Evolutionary conservation across 2,329 filamentous ascomycete genomes (phyloP).

Genomic region (Curvularia hawaiiensis): DNA sequence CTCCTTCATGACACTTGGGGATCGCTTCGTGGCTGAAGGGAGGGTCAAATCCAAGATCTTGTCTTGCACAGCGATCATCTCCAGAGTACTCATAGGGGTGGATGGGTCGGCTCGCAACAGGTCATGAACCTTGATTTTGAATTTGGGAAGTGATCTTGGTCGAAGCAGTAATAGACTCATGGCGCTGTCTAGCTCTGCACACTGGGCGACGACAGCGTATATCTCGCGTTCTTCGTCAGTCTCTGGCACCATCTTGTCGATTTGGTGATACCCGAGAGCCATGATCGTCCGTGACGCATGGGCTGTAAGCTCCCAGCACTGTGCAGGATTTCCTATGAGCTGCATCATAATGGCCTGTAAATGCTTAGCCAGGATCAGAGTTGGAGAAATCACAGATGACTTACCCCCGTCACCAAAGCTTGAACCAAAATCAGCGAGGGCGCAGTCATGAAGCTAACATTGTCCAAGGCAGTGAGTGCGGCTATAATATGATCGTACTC

Average conservation of each 20-base stretch:
- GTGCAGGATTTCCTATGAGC: conserved; percentile 40
- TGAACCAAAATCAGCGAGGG: conserved; percentile 39
- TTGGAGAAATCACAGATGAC: conserved; percentile 5
- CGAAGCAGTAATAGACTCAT: conserved; percentile 40
- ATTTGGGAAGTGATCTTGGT: conserved; percentile 35
- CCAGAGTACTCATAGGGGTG: conserved; percentile 35
- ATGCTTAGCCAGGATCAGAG: background rate
- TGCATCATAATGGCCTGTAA: conserved; percentile 41
- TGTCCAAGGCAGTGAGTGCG: conserved; percentile 37
- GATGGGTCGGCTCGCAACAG: conserved; percentile 30
- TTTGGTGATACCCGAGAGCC: conserved; percentile 39
- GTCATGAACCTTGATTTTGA: conserved; percentile 31
- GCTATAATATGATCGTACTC: conserved; percentile 37
- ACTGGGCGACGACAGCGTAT: conserved; percentile 36
- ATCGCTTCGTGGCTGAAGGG: conserved; percentile 18
- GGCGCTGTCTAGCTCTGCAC: conserved; percentile 38
- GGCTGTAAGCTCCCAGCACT: conserved; percentile 40
- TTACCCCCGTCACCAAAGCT: conserved; percentile 38
- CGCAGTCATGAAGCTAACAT: conserved; percentile 33
- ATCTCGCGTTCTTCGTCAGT: conserved; percentile 35
- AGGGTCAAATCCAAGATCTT: conserved; percentile 36
- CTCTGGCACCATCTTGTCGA: conserved; percentile 20
- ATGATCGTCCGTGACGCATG: conserved; percentile 40
- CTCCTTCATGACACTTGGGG: conserved; percentile 19
- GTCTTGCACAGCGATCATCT: conserved; percentile 37